Evolutionary conservation across 2,329 filamentous ascomycete genomes (phyloP).

Genomic region (Fusarium nurragi): DNA sequence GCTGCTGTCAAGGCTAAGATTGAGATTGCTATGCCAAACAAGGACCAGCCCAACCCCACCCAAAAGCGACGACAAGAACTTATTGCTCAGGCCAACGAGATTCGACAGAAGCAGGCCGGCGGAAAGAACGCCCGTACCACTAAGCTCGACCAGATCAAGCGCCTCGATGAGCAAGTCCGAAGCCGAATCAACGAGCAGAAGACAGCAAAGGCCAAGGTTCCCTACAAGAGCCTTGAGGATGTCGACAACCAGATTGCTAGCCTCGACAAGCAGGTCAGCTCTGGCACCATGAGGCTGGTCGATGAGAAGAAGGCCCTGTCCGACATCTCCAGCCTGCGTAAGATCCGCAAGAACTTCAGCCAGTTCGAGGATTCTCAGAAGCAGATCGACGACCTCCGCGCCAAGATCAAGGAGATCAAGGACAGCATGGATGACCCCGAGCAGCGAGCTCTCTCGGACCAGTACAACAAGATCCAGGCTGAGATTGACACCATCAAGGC

Average conservation of each 20-base stretch:
- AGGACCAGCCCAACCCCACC: constrained; percentile 82
- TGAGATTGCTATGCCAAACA: constrained; percentile 78
- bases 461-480: constrained; percentile 84
- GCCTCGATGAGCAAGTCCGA: constrained; percentile 88
- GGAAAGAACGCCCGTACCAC: constrained; percentile 83
- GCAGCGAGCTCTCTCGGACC: constrained; percentile 84
- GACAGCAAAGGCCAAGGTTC: constrained; percentile 78
- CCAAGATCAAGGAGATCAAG: constrained; percentile 87
- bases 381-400: constrained; percentile 86
- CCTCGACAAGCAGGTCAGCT: constrained; percentile 86
- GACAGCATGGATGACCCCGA: constrained; percentile 92
- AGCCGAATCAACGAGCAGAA: constrained; percentile 88
- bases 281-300: constrained; percentile 91
- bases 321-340: constrained; percentile 84
- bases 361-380: constrained; percentile 87
- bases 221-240: constrained; percentile 89
- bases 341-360: constrained; percentile 90
- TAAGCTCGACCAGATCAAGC: constrained; percentile 91
- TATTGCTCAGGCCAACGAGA: constrained; percentile 81
- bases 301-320: constrained; percentile 94
- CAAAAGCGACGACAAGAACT: constrained; percentile 89
- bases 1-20: constrained; percentile 89
- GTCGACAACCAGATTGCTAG: constrained; percentile 83
- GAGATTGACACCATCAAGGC: constrained; percentile 92
- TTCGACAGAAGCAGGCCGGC: constrained; percentile 85